phyloP scores from a whole-genome alignment of 129 eudicot species.

The Cynara cardunculus region DNA sequence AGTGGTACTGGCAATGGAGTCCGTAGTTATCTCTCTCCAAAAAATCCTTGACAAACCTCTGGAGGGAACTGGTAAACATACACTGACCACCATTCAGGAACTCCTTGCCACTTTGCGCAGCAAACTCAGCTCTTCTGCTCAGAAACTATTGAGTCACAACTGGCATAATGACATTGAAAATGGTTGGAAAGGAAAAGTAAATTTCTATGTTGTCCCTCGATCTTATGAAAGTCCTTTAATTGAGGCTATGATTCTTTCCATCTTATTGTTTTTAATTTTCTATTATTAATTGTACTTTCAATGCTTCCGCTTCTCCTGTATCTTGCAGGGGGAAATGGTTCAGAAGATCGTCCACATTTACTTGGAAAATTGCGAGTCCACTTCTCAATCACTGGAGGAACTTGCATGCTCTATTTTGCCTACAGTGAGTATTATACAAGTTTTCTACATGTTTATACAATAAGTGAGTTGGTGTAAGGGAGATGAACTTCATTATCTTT shows the following conservation, averaged over 20 bases:
- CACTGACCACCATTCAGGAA: constrained; percentile 20
- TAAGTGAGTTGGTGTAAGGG: not conserved
- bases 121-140: constrained; percentile 58
- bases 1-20: constrained; percentile 58
- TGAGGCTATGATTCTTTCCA: not conserved
- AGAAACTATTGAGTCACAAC: constrained; percentile 49
- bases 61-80: constrained; percentile 45
- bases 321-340: constrained; percentile 62
- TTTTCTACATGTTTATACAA: not conserved
- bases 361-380: constrained; percentile 60
- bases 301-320: constrained; percentile 10
- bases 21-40: constrained; percentile 45
- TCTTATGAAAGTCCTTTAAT: not conserved
- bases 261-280: not conserved
- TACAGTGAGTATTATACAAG: constrained; percentile 35
- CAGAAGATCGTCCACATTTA: constrained; percentile 68
- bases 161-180: constrained; percentile 36
- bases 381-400: constrained; percentile 51
- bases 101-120: constrained; percentile 41
- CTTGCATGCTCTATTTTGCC: constrained; percentile 74
- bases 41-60: constrained; percentile 29
- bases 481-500: not conserved
- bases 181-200: constrained; percentile 59
- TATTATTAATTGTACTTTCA: not conserved
- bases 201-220: constrained; percentile 11